These are phyloP conservation scores for Pistacia atlantica DNA, from an alignment of 345 rosid genomes.

Conservation along the genomic window DNA sequence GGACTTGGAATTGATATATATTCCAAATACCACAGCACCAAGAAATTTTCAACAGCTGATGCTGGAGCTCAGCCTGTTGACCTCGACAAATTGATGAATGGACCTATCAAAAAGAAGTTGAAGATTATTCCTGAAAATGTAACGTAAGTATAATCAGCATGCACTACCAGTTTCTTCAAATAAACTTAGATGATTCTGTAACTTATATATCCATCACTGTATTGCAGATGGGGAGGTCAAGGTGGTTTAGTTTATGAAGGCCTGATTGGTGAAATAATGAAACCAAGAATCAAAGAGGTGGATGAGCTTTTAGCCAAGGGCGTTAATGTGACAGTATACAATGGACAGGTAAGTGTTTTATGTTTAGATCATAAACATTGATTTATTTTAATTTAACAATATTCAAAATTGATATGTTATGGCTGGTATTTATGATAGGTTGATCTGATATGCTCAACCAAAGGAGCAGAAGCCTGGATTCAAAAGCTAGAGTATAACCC, in stretches of 20 bases:
- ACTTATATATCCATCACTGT: not conserved
- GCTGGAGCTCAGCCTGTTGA: not conserved
- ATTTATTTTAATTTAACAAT: not conserved
- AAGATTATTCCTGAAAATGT: slow-evolving; percentile 41
- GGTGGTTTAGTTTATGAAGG: slow-evolving; percentile 20
- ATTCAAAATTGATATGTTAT: not conserved
- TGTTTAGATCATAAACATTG: too few relatives aligned
- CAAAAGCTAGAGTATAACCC: slow-evolving; percentile 35
- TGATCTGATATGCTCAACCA: slow-evolving; percentile 49
- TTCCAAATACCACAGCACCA: slow-evolving; percentile 11
- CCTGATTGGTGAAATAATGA: slow-evolving; percentile 43
- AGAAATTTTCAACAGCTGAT: not conserved
- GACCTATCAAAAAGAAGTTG: slow-evolving; percentile 34
- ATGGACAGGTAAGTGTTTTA: slow-evolving; percentile 36
- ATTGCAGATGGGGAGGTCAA: slow-evolving; percentile 38
- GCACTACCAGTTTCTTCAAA: too few relatives aligned
- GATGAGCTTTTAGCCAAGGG: slow-evolving; percentile 44
- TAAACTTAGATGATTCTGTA: not conserved
- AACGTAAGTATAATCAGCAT: slow-evolving; percentile 16
- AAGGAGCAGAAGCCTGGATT: slow-evolving; percentile 50
- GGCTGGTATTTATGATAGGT: slow-evolving; percentile 20
- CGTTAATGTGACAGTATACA: slow-evolving; percentile 37
- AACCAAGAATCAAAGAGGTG: slow-evolving; percentile 46
- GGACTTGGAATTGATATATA: not conserved
- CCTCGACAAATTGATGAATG: slow-evolving; percentile 30